Conservation (phyloP, 2,329 filamentous ascomycete species). For the Aspergillus arachidicola region DNA sequence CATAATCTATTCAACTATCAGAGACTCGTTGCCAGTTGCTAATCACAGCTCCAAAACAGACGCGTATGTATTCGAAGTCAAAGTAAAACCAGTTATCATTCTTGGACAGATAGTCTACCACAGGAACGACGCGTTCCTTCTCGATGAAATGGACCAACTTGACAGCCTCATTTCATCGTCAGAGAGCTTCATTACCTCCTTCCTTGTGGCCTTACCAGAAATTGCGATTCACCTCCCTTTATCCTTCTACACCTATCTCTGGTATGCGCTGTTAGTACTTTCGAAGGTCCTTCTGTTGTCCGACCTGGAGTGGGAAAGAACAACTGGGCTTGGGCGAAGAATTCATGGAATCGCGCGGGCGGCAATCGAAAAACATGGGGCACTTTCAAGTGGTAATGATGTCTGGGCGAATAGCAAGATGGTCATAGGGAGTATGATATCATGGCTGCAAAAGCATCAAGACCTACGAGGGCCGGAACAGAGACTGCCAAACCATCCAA, state of each 20-base stretch:
- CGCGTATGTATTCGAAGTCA: constrained; percentile 9
- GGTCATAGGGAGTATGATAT: not conserved
- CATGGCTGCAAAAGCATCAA: constrained; percentile 9
- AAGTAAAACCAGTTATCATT: constrained; percentile 2
- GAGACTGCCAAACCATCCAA: not conserved
- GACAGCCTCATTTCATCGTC: constrained; percentile 4
- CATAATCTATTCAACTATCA: not conserved
- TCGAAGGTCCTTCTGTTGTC: constrained; percentile 13
- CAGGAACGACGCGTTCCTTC: constrained; percentile 2
- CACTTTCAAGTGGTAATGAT: constrained; percentile 6
- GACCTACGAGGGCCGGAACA: not conserved
- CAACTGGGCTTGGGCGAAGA: not conserved
- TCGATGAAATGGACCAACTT: constrained; percentile 6
- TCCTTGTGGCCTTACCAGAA: not conserved
- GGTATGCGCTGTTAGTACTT: constrained; percentile 14
- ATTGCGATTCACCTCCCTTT: constrained; percentile 8
- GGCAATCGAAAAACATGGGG: not conserved
- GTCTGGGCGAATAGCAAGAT: constrained; percentile 7
- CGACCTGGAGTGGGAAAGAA: not conserved
- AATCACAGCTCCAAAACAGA: not conserved
- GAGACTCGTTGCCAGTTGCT: not conserved
- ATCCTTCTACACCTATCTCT: constrained; percentile 10
- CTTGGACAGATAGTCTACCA: constrained; percentile 12
- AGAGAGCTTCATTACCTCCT: constrained; percentile 6
- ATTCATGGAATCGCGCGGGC: constrained; percentile 1